A percentile compares a stretch with the other conserved stretches of the same genome.
Evolutionary conservation across 768 basidiomycete species (phyloP).

Genomic region (Boletus sp.): DNA sequence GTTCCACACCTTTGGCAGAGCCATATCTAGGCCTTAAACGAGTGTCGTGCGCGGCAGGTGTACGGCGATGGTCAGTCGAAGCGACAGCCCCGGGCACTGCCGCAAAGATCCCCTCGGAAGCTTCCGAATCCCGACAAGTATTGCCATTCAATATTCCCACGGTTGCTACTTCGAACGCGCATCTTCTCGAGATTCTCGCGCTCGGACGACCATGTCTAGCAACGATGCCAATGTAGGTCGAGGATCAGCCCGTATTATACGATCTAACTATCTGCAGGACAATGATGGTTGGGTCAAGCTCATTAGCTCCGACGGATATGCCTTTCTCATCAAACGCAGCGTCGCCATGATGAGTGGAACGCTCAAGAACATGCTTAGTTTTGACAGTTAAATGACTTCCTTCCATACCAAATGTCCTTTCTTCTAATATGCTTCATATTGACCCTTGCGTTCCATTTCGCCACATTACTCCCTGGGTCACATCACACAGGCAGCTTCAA

Average conservation of each 20-base stretch:
- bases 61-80: constrained; percentile 12
- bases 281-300: constrained; percentile 69
- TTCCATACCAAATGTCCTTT: constrained; percentile 1
- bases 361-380: constrained; percentile 75
- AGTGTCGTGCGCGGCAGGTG: constrained; percentile 14
- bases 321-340: constrained; percentile 73
- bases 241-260: too few relatives aligned
- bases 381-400: constrained; percentile 48
- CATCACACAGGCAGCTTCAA: constrained; percentile 58
- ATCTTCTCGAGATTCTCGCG: background rate
- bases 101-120: background rate
- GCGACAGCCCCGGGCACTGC: constrained; percentile 2
- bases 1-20: constrained; percentile 34
- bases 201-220: constrained; percentile 21
- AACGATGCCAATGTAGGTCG: constrained; percentile 19
- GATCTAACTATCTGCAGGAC: constrained; percentile 9
- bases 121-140: constrained; percentile 18
- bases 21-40: constrained; percentile 26
- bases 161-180: background rate
- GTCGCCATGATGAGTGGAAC: constrained; percentile 79
- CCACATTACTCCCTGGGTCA: constrained; percentile 6
- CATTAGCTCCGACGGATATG: constrained; percentile 74
- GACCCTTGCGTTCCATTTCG: constrained; percentile 7
- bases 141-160: constrained; percentile 18
- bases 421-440: constrained; percentile 8